Base-by-base conservation (phyloP, 257 asterid species). In the Ehretia macrophylla region DNA sequence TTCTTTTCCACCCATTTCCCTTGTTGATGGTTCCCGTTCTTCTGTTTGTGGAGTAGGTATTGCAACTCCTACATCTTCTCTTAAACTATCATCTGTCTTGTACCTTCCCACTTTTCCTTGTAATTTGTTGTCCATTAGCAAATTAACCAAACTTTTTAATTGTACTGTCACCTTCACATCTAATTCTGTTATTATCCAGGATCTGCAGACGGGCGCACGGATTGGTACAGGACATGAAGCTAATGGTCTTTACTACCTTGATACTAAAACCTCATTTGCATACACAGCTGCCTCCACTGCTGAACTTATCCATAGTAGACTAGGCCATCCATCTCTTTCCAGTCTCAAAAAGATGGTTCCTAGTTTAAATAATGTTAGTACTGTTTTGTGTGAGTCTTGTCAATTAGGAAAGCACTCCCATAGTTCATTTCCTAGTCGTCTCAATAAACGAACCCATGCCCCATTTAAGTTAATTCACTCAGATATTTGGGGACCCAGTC, bases 21-120 rank as follows among this genome's bases (percentile, higher is more conserved):
- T 45, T 40, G 69, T 17, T 8, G 19, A 65, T 32, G 13, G 42
- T 6, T 19, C 23, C 17, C 50, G 35, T 13, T 45, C 27, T 6
- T 44, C 18, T 6, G 32, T 44, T 35, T 27, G 32, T 45, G 44
- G 52, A 38, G 55, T 56, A 56, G 64, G 70, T 18, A 46, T 46
- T 17, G 17, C 51, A 42, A 54, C 17, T 17, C 19, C 57, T n/a
- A 10, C 14, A 1, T 47, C 32, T 17, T 27, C 35, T 32, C 0
- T 63, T 4, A 16, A 6, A 4, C 40, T 55, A 23, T 48, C 18
- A 8, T 54, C 0, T 54, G 51, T 44, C 9, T 14, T 64, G 10
- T 27, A 17, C 23, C 22, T 64, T 12, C 8, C 3, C 5, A 9
- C 17, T 55, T 14, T 55, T 55, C n/a, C 50, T 27, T 64, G 42